Conservation (phyloP, 2,329 filamentous ascomycete species). For the Penicillium janthinellum region DNA sequence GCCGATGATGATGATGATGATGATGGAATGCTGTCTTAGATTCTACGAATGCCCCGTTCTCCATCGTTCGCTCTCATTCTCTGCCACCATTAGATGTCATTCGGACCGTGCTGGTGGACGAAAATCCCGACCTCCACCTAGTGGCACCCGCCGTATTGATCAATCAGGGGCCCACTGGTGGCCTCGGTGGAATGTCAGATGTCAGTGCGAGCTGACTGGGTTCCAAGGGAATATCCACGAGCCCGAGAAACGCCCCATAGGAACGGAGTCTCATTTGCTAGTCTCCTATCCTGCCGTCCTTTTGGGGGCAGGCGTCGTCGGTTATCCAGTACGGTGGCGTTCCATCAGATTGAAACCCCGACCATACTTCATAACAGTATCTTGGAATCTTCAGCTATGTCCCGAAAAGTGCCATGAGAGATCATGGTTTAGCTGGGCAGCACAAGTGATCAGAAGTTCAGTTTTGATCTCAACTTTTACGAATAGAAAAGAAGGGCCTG, state of each 20-base stretch:
- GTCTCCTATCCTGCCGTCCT: neutral
- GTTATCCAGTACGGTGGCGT: neutral
- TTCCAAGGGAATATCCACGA: neutral
- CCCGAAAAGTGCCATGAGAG: neutral
- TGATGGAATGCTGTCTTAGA: slow-evolving; percentile 1
- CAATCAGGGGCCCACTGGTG: slow-evolving; percentile 1
- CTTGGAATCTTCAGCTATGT: neutral
- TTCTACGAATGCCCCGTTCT: neutral
- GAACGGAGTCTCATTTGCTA: neutral
- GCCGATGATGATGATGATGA: neutral
- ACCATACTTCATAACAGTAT: neutral
- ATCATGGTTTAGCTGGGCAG: neutral
- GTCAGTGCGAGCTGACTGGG: slow-evolving; percentile 33
- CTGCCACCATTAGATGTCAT: slow-evolving; percentile 14
- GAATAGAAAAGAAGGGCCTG: neutral
- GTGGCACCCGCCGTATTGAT: neutral
- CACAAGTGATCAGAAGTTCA: neutral
- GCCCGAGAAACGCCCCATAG: neutral
- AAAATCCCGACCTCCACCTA: neutral
- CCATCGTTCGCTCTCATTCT: neutral
- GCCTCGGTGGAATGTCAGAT: slow-evolving; percentile 26
- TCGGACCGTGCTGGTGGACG: neutral
- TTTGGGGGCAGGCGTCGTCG: neutral
- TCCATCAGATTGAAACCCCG: neutral
- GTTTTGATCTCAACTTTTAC: neutral